Conservation (phyloP, 1,284 basidiomycete genomes). For the Microbotryum intermedium region DNA sequence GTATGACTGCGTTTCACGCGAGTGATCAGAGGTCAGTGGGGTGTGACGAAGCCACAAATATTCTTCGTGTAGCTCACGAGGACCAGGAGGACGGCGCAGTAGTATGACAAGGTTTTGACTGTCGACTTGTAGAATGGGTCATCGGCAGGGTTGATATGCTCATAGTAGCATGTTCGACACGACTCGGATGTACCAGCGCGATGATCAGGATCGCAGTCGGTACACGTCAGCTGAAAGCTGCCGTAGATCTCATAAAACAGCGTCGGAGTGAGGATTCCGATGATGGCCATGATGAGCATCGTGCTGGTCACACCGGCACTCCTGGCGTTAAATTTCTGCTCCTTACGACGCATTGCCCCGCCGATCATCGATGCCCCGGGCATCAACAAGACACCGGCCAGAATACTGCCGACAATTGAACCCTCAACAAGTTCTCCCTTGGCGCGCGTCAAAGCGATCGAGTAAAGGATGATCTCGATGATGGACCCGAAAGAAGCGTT, state of each 20-base stretch:
- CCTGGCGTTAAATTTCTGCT: constrained; percentile 96
- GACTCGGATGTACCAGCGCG: constrained; percentile 36
- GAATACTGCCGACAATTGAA: constrained; percentile 84
- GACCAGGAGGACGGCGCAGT: constrained; percentile 79
- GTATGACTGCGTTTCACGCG: constrained; percentile 61
- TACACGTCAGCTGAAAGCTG: constrained; percentile 88
- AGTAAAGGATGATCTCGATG: constrained; percentile 93
- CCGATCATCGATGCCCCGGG: constrained; percentile 94
- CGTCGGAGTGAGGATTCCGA: constrained; percentile 90
- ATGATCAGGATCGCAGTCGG: constrained; percentile 60
- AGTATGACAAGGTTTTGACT: constrained; percentile 88
- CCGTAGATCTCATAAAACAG: constrained; percentile 99
- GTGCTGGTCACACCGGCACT: constrained; percentile 97
- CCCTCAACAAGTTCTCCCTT: constrained; percentile 95
- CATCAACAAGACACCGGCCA: constrained; percentile 95
- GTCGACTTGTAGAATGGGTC: constrained; percentile 96
- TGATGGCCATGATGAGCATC: constrained; percentile 99
- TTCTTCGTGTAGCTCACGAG: constrained; percentile 54
- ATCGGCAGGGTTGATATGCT: constrained; percentile 80
- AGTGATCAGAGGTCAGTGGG: too few species aligned
- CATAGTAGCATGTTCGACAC: constrained; percentile 89
- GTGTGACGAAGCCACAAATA: background rate
- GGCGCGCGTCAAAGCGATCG: constrained; percentile 74
- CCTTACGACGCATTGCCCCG: constrained; percentile 84
- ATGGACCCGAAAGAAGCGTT: constrained; percentile 98